Evolutionary conservation across 768 basidiomycete species (phyloP).

Genomic region (Coprinopsis cinerea): DNA sequence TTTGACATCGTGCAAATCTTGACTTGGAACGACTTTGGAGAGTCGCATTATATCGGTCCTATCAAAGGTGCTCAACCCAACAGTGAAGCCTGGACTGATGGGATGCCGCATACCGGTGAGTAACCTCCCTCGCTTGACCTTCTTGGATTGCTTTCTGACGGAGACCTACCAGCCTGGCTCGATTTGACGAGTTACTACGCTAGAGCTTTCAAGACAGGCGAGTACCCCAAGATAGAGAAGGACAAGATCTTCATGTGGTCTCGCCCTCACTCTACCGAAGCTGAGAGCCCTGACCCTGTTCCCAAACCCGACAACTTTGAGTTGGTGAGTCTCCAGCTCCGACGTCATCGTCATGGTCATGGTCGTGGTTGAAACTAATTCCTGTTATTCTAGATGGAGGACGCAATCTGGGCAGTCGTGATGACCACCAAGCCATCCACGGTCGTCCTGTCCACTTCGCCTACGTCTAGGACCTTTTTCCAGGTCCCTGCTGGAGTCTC

Average conservation of each 20-base stretch:
- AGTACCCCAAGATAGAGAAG: constrained; percentile 48
- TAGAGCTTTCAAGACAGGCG: constrained; percentile 65
- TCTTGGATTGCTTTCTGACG: constrained; percentile 2
- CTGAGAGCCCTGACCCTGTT: constrained; percentile 49
- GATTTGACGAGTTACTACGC: constrained; percentile 62
- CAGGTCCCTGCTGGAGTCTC: constrained; percentile 51
- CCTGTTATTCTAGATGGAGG: constrained; percentile 39
- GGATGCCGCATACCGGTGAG: constrained; percentile 49
- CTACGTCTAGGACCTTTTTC: constrained; percentile 38
- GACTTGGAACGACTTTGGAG: constrained; percentile 73
- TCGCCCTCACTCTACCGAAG: constrained; percentile 55
- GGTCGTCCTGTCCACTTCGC: constrained; percentile 49
- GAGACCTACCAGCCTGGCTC: constrained; percentile 46
- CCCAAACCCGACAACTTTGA: constrained; percentile 52
- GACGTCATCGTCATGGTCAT: background rate
- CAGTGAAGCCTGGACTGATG: constrained; percentile 68
- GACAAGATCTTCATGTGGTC: constrained; percentile 68
- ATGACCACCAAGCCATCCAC: constrained; percentile 50
- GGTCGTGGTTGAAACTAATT: constrained; percentile 1
- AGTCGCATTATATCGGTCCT: constrained; percentile 78
- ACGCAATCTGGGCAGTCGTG: constrained; percentile 66
- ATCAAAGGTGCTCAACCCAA: constrained; percentile 67
- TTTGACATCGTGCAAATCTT: constrained; percentile 57
- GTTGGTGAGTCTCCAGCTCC: constrained; percentile 34
- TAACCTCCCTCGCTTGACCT: constrained; percentile 5